Percentiles rank a stretch among this genome's conserved stretches.
Evolutionary conservation across 352 stramenopile species (phyloP).

Genomic region (Phytophthora kernoviae): DNA sequence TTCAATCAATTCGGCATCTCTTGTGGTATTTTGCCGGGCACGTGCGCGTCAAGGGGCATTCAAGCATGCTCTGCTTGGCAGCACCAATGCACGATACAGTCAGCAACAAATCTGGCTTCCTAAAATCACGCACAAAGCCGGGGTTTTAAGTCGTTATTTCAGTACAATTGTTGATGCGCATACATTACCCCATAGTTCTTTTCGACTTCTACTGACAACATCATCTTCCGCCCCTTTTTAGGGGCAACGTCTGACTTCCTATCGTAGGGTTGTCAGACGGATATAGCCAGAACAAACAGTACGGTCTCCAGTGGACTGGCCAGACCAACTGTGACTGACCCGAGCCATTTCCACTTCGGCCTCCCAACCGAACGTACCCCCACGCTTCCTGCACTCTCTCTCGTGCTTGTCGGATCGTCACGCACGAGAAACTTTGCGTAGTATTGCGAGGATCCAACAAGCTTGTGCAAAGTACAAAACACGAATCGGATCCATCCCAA

Average conservation of each 20-base stretch:
- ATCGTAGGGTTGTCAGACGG: not conserved
- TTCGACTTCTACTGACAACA: not conserved
- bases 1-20: not conserved
- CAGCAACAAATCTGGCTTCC: no score
- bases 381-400: conserved; percentile 15
- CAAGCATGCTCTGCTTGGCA: not conserved
- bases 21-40: not conserved
- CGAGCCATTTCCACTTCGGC: conserved; percentile 43
- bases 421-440: not conserved
- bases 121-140: no score
- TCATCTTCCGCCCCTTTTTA: not conserved
- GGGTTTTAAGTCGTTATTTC: no score
- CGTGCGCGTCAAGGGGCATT: conserved; percentile 1
- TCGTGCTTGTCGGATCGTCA: conserved; percentile 24
- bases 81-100: no score
- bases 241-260: not conserved
- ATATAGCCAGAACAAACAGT: not conserved
- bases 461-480: no score
- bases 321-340: not conserved
- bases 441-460: conserved; percentile 9
- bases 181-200: no score
- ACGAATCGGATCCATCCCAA: no score
- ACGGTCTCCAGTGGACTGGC: not conserved
- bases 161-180: no score
- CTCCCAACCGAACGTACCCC: conserved; percentile 34